Evolutionary conservation across 1,284 basidiomycete genomes (phyloP).

Genomic region (Tetrapyrgos nigripes): DNA sequence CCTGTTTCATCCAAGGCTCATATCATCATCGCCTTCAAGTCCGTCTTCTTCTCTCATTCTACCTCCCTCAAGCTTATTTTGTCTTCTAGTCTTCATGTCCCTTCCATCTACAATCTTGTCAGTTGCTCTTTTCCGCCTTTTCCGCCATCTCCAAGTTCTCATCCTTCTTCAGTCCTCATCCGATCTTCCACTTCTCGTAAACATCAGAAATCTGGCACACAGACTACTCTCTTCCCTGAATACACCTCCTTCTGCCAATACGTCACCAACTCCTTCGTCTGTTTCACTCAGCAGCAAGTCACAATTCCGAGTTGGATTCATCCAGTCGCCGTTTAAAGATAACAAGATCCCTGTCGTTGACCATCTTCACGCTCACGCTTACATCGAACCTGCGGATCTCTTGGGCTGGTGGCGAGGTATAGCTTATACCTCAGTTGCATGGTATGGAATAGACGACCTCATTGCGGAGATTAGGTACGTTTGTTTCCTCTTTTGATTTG

Average conservation of each 20-base stretch:
- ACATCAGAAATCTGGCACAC: constrained; percentile 62
- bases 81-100: constrained; percentile 67
- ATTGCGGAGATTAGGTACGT: constrained; percentile 80
- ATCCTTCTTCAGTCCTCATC: constrained; percentile 62
- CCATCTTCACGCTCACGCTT: constrained; percentile 79
- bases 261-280: constrained; percentile 33
- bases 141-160: constrained; percentile 5
- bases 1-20: constrained; percentile 76
- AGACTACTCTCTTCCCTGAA: constrained; percentile 59
- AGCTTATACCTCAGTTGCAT: constrained; percentile 70
- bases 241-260: constrained; percentile 42
- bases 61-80: constrained; percentile 16
- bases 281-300: constrained; percentile 36
- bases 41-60: constrained; percentile 31
- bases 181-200: constrained; percentile 73
- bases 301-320: constrained; percentile 71
- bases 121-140: constrained; percentile 30
- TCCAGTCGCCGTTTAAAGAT: constrained; percentile 76
- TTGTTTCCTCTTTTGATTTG: constrained; percentile 6
- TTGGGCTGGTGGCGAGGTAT: constrained; percentile 76
- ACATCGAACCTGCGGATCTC: constrained; percentile 64
- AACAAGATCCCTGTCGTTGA: constrained; percentile 78
- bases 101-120: constrained; percentile 76
- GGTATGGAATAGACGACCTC: constrained; percentile 78
- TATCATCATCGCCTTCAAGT: constrained; percentile 79